Evolutionary conservation across 2,329 filamentous ascomycete genomes (phyloP).

Genomic region (Ascochyta rabiei): DNA sequence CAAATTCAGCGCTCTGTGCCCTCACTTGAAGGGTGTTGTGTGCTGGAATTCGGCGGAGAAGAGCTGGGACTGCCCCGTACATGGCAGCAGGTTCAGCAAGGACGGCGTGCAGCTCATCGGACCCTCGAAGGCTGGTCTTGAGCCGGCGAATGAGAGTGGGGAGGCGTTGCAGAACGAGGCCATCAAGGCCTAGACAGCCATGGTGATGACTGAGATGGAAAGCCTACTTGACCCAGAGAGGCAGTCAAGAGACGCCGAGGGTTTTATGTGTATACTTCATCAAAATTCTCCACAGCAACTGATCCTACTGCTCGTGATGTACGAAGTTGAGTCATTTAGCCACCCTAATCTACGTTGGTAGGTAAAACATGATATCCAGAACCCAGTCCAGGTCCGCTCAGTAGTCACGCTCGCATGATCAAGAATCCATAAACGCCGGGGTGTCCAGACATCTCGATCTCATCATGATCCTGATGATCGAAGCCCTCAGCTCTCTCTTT

Average conservation of each 20-base stretch:
- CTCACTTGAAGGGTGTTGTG: constrained; percentile 62
- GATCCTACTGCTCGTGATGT: neutral
- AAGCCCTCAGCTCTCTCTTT: neutral
- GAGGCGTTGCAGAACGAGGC: constrained; percentile 30
- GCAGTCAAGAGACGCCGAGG: neutral
- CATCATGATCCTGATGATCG: neutral
- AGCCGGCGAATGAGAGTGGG: constrained; percentile 39
- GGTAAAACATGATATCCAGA: constrained; percentile 8
- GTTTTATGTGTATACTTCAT: neutral
- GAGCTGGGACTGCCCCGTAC: constrained; percentile 58
- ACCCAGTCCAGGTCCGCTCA: neutral
- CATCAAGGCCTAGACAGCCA: constrained; percentile 4
- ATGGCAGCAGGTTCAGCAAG: constrained; percentile 52
- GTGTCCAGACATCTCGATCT: neutral
- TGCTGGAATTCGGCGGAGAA: constrained; percentile 58
- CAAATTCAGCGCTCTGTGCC: constrained; percentile 61
- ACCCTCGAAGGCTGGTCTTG: constrained; percentile 48
- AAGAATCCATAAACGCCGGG: constrained; percentile 10
- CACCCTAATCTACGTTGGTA: constrained; percentile 1
- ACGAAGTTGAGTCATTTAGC: constrained; percentile 4
- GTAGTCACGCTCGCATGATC: neutral
- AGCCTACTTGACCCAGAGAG: neutral
- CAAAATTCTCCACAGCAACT: neutral
- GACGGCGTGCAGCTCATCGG: constrained; percentile 52
- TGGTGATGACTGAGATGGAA: neutral